Evolutionary conservation across 176 grass and related monocot genomes (phyloP), one percentile per base, ranked within the genome.

Genomic region (Elymus sibiricus): DNA sequence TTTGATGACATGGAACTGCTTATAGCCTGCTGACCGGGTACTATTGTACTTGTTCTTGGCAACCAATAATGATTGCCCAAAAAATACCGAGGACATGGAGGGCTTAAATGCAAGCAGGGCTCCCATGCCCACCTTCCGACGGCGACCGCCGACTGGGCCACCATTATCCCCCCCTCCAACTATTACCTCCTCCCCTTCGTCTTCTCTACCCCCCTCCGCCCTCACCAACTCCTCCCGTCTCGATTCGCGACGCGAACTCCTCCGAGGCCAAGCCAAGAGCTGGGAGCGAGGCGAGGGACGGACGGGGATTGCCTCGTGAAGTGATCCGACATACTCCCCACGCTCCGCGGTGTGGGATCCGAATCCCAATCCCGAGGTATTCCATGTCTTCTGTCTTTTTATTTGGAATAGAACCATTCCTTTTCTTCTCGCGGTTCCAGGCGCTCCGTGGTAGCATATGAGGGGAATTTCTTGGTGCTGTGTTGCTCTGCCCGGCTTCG

Each of bases 111-210:
- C 25, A 88, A 86, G 38, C 19, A 4, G 27, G 24, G 60, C 43
- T 66, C 85, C 78, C 70, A 35, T 22, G 76, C 76, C 76, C 87
- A 84, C 76, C 84, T 67, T 81, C 84, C 70, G 84, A 92, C 87
- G 87, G 87, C 80, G 91, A 92, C 81, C 31, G 87, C 84, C 80
- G 91, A 92, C 81, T 31, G 55, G 62, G 87, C 91, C 76, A 70
- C 80, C 91, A 77, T 81, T 82, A 74, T 46, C 64, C 87, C 59
- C 64, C 46, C 58, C 76, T 77, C 39, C 69, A 49, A 74, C 71
- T 39, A 27, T 78, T 74, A 38, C 79, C 82, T 47, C 69, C 25
- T 28, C 21, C 9, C 82, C 66, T 38, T 79, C 74, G 4, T 74
- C 83, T 9, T 62, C 79, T 22, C 81, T 67, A 43, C 60, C 79